phyloP scores from a whole-genome alignment of 352 stramenopile species.

The Globisporangium parvum region DNA sequence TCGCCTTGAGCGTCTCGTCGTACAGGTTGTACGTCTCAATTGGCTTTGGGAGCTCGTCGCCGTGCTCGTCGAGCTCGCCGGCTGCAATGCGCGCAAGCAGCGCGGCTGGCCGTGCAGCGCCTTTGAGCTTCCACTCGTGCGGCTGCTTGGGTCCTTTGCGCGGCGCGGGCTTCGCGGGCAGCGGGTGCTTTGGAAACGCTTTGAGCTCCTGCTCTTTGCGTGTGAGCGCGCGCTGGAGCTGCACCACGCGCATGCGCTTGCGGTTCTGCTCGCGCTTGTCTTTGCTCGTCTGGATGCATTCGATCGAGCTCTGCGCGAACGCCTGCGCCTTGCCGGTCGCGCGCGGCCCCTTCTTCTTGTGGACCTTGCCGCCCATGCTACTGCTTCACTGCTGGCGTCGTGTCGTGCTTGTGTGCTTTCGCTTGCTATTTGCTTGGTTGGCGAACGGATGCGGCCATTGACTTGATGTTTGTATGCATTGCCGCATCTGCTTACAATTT shows the following conservation, averaged over 20 bases:
- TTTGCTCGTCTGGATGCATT: constrained; percentile 50
- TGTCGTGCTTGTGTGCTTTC: not conserved
- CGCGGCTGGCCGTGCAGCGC: constrained; percentile 57
- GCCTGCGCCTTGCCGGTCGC: constrained; percentile 42
- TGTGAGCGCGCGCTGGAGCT: constrained; percentile 72
- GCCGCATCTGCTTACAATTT: not conserved
- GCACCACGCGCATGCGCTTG: constrained; percentile 72
- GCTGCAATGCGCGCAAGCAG: constrained; percentile 69
- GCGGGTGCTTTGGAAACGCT: constrained; percentile 44
- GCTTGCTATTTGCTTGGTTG: not conserved
- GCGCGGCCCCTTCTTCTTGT: constrained; percentile 58
- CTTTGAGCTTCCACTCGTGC: constrained; percentile 78
- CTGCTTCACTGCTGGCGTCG: not conserved
- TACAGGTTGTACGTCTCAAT: constrained; percentile 78
- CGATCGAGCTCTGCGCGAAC: constrained; percentile 53
- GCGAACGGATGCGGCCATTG: not conserved
- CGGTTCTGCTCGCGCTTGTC: constrained; percentile 66
- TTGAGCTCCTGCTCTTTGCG: constrained; percentile 59
- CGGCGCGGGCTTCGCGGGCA: constrained; percentile 26
- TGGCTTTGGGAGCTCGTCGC: constrained; percentile 66
- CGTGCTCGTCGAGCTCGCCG: constrained; percentile 73
- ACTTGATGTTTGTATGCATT: not conserved
- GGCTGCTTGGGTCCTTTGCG: constrained; percentile 49
- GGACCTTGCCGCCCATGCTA: constrained; percentile 41
- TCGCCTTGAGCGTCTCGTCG: constrained; percentile 39